Evolutionary conservation across 2,329 filamentous ascomycete genomes (phyloP), one percentile per base, ranked within the genome.

Genomic region (Pseudopithomyces chartarum): DNA sequence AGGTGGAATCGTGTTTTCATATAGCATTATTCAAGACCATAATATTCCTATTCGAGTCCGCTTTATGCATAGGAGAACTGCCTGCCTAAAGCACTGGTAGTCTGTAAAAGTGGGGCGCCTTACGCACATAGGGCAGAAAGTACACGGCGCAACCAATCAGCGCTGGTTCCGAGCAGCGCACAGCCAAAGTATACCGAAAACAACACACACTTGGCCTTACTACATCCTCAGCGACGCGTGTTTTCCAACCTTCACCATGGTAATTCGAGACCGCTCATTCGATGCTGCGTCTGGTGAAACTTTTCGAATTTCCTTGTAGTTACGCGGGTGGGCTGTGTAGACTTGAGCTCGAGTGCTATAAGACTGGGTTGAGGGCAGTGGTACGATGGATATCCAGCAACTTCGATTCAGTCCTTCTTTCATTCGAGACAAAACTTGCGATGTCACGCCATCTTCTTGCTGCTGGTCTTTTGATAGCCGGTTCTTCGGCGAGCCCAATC

Each of bases 21-120:
- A 38, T 17, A 17, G 34, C 52, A n/a, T 52, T 20, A 13, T 63
- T n/a, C 6, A 54, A 11, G 19, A 23, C 49, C 3, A 65, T 39
- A 43, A 8, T 29, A 8, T 29, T 29, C 26, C 26, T 5, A 8
- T 8, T 8, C 8, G 26, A 29, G 26, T 5, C 4, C 8, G 26
- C 5, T 29, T 5, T 29, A 8, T 29, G 8, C 26, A 8, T 29
- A 8, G 26, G 8, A 29, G 26, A 8, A 29, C 4, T 29, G 26
- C 26, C 26, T 29, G 26, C 26, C 26, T 4, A 29, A 29, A 29
- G 26, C 4, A 8, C 26, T 4, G 26, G 26, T 29, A 8, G 26
- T 4, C 5, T 4, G 26, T 29, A 29, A 29, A 29, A 29, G 26
- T 29, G 26, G 26, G 26, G 26, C 8, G 5, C 4, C 8, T 29